A percentile compares a stretch with the other conserved stretches of the same genome.
phyloP scores from a whole-genome alignment of 148 eudicot species.

The Mesembryanthemum crystallinum region DNA sequence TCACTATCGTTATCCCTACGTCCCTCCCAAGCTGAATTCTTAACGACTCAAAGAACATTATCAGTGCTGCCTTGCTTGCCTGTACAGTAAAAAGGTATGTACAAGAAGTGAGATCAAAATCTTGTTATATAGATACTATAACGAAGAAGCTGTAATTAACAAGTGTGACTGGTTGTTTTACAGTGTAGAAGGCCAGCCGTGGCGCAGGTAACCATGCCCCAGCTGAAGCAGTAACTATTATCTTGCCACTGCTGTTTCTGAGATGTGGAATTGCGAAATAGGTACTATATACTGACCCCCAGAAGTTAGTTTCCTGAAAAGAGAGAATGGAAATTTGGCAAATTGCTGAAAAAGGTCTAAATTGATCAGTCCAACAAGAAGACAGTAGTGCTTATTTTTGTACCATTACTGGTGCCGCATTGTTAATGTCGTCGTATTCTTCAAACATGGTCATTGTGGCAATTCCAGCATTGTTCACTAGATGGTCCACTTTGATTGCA shows the following conservation, averaged over 20 bases:
- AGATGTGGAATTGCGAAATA: constrained; percentile 52
- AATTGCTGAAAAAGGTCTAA: background rate
- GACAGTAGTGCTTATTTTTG: background rate
- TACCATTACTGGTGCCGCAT: constrained; percentile 56
- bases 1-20: constrained; percentile 50
- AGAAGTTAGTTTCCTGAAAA: constrained; percentile 68
- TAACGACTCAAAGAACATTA: constrained; percentile 52
- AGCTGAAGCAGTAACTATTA: constrained; percentile 45
- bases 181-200: constrained; percentile 50
- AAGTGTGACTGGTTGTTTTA: constrained; percentile 9
- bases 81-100: constrained; percentile 1
- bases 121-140: background rate
- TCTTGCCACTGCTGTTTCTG: constrained; percentile 44
- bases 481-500: constrained; percentile 55
- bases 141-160: background rate
- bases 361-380: background rate
- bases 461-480: constrained; percentile 71
- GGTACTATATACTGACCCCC: constrained; percentile 59
- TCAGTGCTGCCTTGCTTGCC: constrained; percentile 76
- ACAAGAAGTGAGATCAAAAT: background rate
- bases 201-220: constrained; percentile 51
- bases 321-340: background rate
- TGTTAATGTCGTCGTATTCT: constrained; percentile 42
- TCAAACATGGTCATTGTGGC: constrained; percentile 40
- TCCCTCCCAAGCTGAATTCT: constrained; percentile 52